Evolutionary conservation across 2,329 filamentous ascomycete genomes (phyloP).

Genomic region (Aspergillus ustus): DNA sequence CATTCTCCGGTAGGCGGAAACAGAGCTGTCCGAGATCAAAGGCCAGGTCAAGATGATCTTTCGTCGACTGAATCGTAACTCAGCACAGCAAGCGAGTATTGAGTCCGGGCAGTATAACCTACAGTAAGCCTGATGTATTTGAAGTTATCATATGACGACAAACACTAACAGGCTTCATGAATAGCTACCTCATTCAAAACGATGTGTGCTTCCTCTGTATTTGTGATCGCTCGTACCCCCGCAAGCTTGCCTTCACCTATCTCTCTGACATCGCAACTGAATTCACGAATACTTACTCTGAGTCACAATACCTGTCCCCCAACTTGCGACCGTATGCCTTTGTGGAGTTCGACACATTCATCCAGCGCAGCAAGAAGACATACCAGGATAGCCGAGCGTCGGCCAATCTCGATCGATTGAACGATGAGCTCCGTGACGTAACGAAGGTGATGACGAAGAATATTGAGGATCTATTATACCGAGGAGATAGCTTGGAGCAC

Average conservation of each 20-base stretch:
- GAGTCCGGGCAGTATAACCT: conserved; percentile 82
- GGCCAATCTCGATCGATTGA: conserved; percentile 91
- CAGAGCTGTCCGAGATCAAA: conserved; percentile 84
- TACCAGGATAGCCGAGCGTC: conserved; percentile 91
- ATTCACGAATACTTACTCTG: conserved; percentile 84
- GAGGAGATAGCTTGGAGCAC: conserved; percentile 89
- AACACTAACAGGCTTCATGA: neutral
- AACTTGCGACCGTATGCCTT: conserved; percentile 89
- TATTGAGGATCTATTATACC: conserved; percentile 94
- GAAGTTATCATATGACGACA: neutral
- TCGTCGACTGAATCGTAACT: conserved; percentile 83
- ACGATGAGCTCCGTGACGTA: conserved; percentile 95
- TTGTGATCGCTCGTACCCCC: conserved; percentile 90
- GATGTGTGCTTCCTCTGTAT: conserved; percentile 92
- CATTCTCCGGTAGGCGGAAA: conserved; percentile 59
- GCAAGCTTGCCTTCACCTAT: conserved; percentile 98
- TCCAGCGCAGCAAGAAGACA: conserved; percentile 86
- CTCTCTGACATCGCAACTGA: conserved; percentile 89
- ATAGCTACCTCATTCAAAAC: conserved; percentile 80
- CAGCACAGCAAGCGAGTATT: conserved; percentile 89
- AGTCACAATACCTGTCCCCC: conserved; percentile 72
- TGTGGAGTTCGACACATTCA: conserved; percentile 98
- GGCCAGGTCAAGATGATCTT: conserved; percentile 88
- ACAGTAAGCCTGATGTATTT: conserved; percentile 64
- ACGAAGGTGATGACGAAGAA: conserved; percentile 99